phyloP scores from a whole-genome alignment of 805 yeast genomes.

The Yamadazyma olivae region DNA sequence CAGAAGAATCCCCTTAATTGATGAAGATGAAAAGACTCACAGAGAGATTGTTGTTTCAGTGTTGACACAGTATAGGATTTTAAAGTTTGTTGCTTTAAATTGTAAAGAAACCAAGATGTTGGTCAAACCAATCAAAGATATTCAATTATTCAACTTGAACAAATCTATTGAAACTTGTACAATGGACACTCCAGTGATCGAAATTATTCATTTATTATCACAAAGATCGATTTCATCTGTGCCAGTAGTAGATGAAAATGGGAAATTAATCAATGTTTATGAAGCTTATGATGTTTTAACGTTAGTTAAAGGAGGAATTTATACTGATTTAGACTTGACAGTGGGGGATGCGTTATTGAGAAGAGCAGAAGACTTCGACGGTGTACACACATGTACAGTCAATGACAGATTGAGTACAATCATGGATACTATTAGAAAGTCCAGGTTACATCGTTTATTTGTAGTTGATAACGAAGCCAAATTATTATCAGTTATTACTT shows the following conservation, averaged over 20 bases:
- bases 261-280: slow-evolving; percentile 75
- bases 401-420: slow-evolving; percentile 84
- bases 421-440: slow-evolving; percentile 88
- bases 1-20: slow-evolving; percentile 90
- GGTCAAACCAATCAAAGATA: slow-evolving; percentile 67
- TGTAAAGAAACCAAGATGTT: slow-evolving; percentile 91
- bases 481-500: slow-evolving; percentile 78
- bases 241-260: slow-evolving; percentile 83
- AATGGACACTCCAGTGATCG: slow-evolving; percentile 90
- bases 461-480: slow-evolving; percentile 84
- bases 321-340: slow-evolving; percentile 82
- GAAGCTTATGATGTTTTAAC: slow-evolving; percentile 95
- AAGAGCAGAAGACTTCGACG: slow-evolving; percentile 94
- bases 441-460: slow-evolving; percentile 86
- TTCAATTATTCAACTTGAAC: slow-evolving; percentile 59
- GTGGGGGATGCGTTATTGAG: slow-evolving; percentile 96
- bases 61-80: slow-evolving; percentile 90
- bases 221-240: slow-evolving; percentile 83
- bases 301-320: slow-evolving; percentile 89
- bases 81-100: slow-evolving; percentile 92
- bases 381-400: slow-evolving; percentile 92
- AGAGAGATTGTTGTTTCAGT: slow-evolving; percentile 95
- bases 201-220: slow-evolving; percentile 80
- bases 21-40: slow-evolving; percentile 87
- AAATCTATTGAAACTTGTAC: slow-evolving; percentile 69